These are phyloP conservation scores for Halteria grandinella DNA, from an alignment of 73 alveolate species.

Conservation along the genomic window DNA sequence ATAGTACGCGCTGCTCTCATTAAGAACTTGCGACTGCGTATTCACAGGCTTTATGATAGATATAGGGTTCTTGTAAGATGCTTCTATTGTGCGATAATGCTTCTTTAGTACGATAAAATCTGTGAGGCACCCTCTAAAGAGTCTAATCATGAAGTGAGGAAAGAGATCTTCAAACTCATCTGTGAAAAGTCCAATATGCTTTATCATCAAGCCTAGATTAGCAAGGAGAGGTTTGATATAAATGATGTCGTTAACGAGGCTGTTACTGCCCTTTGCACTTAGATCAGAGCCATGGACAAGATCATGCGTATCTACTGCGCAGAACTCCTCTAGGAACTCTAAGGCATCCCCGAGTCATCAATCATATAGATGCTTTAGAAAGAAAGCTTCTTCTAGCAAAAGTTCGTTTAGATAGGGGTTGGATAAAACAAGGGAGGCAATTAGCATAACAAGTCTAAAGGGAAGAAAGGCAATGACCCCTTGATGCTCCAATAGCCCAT, in stretches of 20 bases:
- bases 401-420: constrained; percentile 21
- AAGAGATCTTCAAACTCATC: not conserved
- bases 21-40: no score
- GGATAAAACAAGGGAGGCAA: not conserved
- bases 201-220: not conserved
- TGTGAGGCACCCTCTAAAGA: not conserved
- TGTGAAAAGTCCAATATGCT: not conserved
- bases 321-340: not conserved
- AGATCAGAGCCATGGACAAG: constrained; percentile 38
- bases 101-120: not conserved
- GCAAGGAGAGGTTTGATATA: not conserved
- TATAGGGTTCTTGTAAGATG: no score
- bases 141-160: not conserved
- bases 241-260: not conserved
- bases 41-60: no score
- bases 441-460: not conserved
- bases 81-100: not conserved
- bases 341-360: not conserved
- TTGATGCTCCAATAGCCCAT: not conserved
- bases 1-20: no score
- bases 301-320: not conserved
- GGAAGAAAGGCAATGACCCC: not conserved
- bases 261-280: constrained; percentile 6
- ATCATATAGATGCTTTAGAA: constrained; percentile 6
- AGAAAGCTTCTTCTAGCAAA: constrained; percentile 14